Evolutionary conservation across 2,329 filamentous ascomycete species (phyloP), one percentile per base, ranked within the genome.

Genomic region (Colletotrichum sojae): DNA sequence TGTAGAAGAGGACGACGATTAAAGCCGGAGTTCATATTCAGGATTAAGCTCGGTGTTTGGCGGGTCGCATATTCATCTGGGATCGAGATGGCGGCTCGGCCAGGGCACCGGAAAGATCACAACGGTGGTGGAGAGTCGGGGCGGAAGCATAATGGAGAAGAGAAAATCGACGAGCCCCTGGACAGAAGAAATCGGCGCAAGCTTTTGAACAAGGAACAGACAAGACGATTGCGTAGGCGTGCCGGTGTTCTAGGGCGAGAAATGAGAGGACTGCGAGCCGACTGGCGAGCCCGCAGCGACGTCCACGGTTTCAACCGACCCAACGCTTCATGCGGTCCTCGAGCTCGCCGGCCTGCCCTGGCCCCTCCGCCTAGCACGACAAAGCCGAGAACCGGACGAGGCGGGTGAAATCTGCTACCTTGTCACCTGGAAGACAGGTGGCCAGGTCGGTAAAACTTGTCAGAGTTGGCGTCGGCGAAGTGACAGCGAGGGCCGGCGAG

Each of bases 1-100:
- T 73, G 89, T 95, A 25, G 93, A 95, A 27, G 92, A 94, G 68
- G 93, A 95, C 36, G 84, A 86, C 43, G 84, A 88, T 25, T 79
- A 80, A 49, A 25, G 22, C 31, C 18, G 22, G 25, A 4, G 9
- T 27, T n/a, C 25, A 43, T 22, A 25, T 8, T 31, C 18, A n/a
- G 49, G n/a, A 2, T 27, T 45, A 27, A 25, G 40, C 18, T 51
- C 8, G n/a, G n/a, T 36, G 48, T 49, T 27, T 20, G 40, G 54
- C 12, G 40, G 6, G 16, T 20, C 40, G 18, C 48, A 27, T n/a
- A 36, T 27, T 45, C 22, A 56, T 39, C 36, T 13, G 59, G 45
- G 52, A 71, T 64, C n/a, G 51, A 65, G 40, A 61, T 36, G 25
- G 51, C 54, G 43, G 25, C 55, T 64, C 31, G 25, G 40, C 25